These are phyloP conservation scores for Manihot esculenta DNA, from an alignment of 441 rosid species.

Conservation along the genomic window DNA sequence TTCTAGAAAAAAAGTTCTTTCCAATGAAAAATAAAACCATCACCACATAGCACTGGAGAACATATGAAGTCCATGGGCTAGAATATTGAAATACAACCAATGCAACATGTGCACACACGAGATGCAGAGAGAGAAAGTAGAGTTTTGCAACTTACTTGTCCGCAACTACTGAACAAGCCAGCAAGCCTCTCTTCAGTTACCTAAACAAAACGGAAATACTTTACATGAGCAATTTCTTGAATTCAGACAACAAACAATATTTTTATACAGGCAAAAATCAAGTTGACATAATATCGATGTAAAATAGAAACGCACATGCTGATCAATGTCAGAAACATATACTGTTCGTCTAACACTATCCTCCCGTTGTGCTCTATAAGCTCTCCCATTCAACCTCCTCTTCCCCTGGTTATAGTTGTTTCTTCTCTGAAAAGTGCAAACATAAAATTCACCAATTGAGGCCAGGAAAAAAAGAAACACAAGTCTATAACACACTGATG, in stretches of 20 bases:
- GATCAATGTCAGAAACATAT: slow-evolving; percentile 92
- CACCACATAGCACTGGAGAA: background rate
- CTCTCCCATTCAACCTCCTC: slow-evolving; percentile 63
- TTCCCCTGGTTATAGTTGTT: slow-evolving; percentile 60
- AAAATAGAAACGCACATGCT: slow-evolving; percentile 58
- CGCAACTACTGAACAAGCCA: slow-evolving; percentile 73
- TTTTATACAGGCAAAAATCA: slow-evolving; percentile 2
- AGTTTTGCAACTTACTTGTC: slow-evolving; percentile 68
- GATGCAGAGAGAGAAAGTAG: background rate
- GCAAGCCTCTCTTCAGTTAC: slow-evolving; percentile 99
- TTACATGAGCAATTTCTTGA: background rate
- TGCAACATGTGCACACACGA: background rate
- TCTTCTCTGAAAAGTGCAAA: slow-evolving; percentile 54
- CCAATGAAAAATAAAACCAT: background rate
- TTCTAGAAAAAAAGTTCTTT: background rate
- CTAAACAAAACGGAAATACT: slow-evolving; percentile 33
- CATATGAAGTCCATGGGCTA: background rate
- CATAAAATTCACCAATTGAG: slow-evolving; percentile 21
- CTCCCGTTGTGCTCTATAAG: slow-evolving; percentile 78
- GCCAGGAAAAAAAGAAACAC: slow-evolving; percentile 10
- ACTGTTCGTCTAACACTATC: slow-evolving; percentile 86
- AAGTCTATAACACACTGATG: background rate
- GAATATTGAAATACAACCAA: background rate
- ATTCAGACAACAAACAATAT: slow-evolving; percentile 12
- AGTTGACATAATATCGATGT: background rate